A percentile compares a stretch with the other conserved stretches of the same genome.
These are phyloP conservation scores for Hyaloscypha bicolor DNA, from an alignment of 495 filamentous ascomycete species.

Conservation along the genomic window DNA sequence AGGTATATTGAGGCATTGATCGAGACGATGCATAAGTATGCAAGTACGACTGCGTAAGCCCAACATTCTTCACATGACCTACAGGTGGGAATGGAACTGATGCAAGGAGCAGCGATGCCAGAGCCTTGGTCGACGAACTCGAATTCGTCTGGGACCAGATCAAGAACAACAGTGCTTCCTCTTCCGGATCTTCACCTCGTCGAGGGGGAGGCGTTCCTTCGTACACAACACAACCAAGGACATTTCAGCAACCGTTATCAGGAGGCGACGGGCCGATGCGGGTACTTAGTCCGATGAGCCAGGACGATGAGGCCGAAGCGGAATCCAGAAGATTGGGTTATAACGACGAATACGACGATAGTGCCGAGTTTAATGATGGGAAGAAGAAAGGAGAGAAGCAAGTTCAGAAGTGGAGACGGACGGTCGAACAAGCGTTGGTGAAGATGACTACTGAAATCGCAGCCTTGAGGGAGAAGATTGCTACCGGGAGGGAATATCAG, in stretches of 20 bases:
- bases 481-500: constrained; percentile 61
- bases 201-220: constrained; percentile 14
- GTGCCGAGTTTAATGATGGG: constrained; percentile 42
- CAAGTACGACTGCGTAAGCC: constrained; percentile 70
- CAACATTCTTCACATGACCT: neutral
- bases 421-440: constrained; percentile 85
- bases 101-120: constrained; percentile 59
- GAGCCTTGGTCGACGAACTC: constrained; percentile 87
- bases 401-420: constrained; percentile 70
- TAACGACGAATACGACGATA: constrained; percentile 48
- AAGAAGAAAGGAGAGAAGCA: constrained; percentile 41
- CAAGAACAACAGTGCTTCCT: constrained; percentile 75
- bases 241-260: constrained; percentile 46
- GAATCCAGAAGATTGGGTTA: constrained; percentile 36
- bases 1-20: constrained; percentile 91
- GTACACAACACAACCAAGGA: constrained; percentile 35
- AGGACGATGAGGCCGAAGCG: constrained; percentile 70
- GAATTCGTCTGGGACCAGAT: constrained; percentile 99
- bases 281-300: constrained; percentile 78
- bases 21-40: constrained; percentile 94
- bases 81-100: neutral
- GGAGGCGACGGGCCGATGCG: constrained; percentile 60
- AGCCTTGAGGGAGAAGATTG: constrained; percentile 90
- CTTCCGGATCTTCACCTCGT: constrained; percentile 53
- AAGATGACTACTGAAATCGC: constrained; percentile 92